Base-by-base conservation (phyloP, 495 filamentous ascomycete species). In the Hypoxylon intermedium region DNA sequence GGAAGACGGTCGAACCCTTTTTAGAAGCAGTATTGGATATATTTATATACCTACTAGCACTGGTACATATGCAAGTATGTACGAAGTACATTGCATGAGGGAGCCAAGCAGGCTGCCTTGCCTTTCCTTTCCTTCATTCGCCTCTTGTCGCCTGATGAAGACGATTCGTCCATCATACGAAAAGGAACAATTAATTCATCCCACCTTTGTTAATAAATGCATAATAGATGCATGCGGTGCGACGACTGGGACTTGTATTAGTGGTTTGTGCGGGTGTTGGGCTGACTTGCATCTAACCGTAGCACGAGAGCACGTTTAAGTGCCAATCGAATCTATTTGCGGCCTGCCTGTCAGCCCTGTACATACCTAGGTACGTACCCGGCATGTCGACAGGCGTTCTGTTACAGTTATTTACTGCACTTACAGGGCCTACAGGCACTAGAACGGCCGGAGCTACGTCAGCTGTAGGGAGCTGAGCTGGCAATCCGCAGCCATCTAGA, bases 361-460 rank as follows among this genome's bases (percentile, higher is more conserved):
- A 61, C n/a, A n/a, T n/a, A n/a, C n/a, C n/a, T n/a, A n/a, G n/a
- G n/a, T n/a, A n/a, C n/a, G n/a, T n/a, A 50, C 43, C 38, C 38
- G 21, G 49, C 42, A 62, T 24, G 11, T 24, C 40, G 19, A 19
- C 18, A 42, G 40, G 19, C 20, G 12, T 24, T 15, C 36, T 42
- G 20, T 42, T 23, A 13, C 18, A 38, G 4, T 16, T 38, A 38
- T 13, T 16, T 18, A 18, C n/a, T n/a, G 40, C 23, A 42, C 19
- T 20, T 42, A 42, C 36, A 42, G 1, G 40, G 9, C 18, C 5
- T 24, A 18, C 24, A 13, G 15, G 47, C 30, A 53, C 16, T 47
- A 24, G 19, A 9, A 21, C 43, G 47, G 55, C 48, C 31, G 53
- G 47, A 70, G 59, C 67, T 70, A 70, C 67, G 67, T 70, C 67